These are phyloP conservation scores for Trichoderma hamatum DNA, from an alignment of 2,329 filamentous ascomycete genomes.

Conservation along the genomic window DNA sequence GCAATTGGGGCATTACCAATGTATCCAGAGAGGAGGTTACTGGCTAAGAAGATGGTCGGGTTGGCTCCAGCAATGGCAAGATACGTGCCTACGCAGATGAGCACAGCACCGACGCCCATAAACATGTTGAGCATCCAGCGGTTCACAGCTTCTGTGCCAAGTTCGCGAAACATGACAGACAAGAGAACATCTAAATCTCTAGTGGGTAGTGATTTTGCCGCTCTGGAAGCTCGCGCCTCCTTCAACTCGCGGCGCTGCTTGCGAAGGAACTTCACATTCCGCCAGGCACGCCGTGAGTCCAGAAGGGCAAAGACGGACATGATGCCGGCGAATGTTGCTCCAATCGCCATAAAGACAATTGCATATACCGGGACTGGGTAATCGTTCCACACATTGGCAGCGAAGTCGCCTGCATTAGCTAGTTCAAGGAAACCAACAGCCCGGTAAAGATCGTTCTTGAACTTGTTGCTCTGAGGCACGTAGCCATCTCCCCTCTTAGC, in stretches of 20 bases:
- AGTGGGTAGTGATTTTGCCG: slow-evolving; percentile 10
- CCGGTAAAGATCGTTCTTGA: slow-evolving; percentile 34
- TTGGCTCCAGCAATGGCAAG: slow-evolving; percentile 57
- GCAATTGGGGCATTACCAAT: slow-evolving; percentile 56
- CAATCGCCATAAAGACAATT: slow-evolving; percentile 55
- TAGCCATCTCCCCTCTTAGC: slow-evolving; percentile 5
- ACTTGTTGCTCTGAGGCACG: neutral
- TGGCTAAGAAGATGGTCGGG: slow-evolving; percentile 45
- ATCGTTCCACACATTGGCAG: slow-evolving; percentile 60
- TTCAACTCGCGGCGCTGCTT: slow-evolving; percentile 44
- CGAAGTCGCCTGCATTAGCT: slow-evolving; percentile 59
- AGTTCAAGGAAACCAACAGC: slow-evolving; percentile 56
- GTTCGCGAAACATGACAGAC: slow-evolving; percentile 51
- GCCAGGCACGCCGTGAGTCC: slow-evolving; percentile 48
- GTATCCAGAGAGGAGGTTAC: slow-evolving; percentile 59
- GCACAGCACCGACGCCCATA: slow-evolving; percentile 52
- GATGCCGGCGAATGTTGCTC: slow-evolving; percentile 50
- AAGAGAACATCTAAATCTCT: slow-evolving; percentile 43
- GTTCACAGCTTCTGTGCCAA: slow-evolving; percentile 55
- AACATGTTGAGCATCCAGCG: slow-evolving; percentile 55
- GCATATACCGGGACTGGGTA: slow-evolving; percentile 54
- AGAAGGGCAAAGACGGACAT: slow-evolving; percentile 50
- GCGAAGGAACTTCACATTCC: slow-evolving; percentile 51
- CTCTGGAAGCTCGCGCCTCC: slow-evolving; percentile 28
- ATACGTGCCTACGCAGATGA: slow-evolving; percentile 55